Percentiles rank a stretch among this genome's conserved stretches.
Evolutionary conservation across 2,329 filamentous ascomycete genomes (phyloP).

Genomic region (Exophiala calicioides): DNA sequence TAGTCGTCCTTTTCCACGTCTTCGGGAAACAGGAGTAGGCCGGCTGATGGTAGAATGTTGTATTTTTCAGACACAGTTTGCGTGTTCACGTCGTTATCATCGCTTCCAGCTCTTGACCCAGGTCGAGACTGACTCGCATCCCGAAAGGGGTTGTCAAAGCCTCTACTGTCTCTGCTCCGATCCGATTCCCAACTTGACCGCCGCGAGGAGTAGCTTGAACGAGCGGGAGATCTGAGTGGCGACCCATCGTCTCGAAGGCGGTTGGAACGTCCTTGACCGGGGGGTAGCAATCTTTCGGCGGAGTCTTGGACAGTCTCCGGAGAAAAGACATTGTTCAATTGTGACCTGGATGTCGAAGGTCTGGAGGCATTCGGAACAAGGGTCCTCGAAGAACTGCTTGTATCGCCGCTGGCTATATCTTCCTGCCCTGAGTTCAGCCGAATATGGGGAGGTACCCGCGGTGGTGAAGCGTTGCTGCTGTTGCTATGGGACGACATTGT

Average conservation of each 20-base stretch:
- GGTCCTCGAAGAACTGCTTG: slow-evolving; percentile 22
- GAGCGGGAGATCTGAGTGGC: slow-evolving; percentile 48
- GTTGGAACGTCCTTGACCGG: slow-evolving; percentile 29
- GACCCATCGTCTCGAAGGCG: slow-evolving; percentile 52
- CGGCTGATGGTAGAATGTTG: slow-evolving; percentile 68
- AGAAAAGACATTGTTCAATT: slow-evolving; percentile 31
- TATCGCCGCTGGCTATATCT: slow-evolving; percentile 45
- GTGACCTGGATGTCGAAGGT: slow-evolving; percentile 16
- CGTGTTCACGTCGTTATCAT: slow-evolving; percentile 67
- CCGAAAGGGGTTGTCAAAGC: slow-evolving; percentile 58
- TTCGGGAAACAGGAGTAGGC: slow-evolving; percentile 67
- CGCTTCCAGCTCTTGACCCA: slow-evolving; percentile 56
- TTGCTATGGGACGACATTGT: slow-evolving; percentile 30
- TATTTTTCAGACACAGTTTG: slow-evolving; percentile 74
- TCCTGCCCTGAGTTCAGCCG: slow-evolving; percentile 64
- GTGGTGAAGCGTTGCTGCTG: slow-evolving; percentile 22
- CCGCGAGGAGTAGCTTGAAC: slow-evolving; percentile 58
- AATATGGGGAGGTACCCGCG: slow-evolving; percentile 56
- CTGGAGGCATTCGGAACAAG: slow-evolving; percentile 22
- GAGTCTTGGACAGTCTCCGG: slow-evolving; percentile 25
- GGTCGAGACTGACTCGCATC: slow-evolving; percentile 60
- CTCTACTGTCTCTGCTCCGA: slow-evolving; percentile 55
- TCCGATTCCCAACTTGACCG: slow-evolving; percentile 68
- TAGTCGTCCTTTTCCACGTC: slow-evolving; percentile 74
- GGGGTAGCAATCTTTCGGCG: slow-evolving; percentile 30